Evolutionary conservation across 148 eudicot species (phyloP).

Genomic region (Rhododendron vialii): DNA sequence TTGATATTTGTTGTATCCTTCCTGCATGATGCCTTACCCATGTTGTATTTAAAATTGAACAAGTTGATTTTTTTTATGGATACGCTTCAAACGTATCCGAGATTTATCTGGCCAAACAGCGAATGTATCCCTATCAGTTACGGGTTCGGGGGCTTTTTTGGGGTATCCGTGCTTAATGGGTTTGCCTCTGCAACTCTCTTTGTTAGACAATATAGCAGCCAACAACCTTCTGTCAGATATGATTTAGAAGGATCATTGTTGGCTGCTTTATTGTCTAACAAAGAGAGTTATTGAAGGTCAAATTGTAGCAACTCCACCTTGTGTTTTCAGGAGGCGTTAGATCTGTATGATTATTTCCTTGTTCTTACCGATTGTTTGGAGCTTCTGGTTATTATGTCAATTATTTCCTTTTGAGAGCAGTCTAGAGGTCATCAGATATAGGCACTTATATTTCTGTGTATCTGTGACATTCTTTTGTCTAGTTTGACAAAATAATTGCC

Average conservation of each 20-base stretch:
- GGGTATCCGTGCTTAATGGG: neutral
- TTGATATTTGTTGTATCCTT: neutral
- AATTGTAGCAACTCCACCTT: neutral
- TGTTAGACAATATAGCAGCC: neutral
- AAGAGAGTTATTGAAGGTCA: neutral
- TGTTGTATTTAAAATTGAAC: neutral
- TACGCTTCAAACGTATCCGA: neutral
- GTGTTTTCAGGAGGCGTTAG: neutral
- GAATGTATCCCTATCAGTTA: neutral
- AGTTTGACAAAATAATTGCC: neutral
- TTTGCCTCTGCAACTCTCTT: conserved; percentile 3
- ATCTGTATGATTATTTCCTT: neutral
- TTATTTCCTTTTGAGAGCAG: neutral
- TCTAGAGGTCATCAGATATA: neutral
- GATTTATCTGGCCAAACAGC: neutral
- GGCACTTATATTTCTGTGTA: neutral
- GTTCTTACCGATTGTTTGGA: neutral
- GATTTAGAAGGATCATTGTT: neutral
- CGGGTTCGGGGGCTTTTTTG: neutral
- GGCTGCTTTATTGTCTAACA: neutral
- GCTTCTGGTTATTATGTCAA: neutral
- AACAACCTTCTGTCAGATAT: neutral
- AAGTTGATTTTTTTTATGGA: neutral
- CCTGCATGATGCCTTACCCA: neutral
- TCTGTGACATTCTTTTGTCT: neutral